Conservation (phyloP, 179 eudicot genomes). For the Spinacia oleracea region DNA sequence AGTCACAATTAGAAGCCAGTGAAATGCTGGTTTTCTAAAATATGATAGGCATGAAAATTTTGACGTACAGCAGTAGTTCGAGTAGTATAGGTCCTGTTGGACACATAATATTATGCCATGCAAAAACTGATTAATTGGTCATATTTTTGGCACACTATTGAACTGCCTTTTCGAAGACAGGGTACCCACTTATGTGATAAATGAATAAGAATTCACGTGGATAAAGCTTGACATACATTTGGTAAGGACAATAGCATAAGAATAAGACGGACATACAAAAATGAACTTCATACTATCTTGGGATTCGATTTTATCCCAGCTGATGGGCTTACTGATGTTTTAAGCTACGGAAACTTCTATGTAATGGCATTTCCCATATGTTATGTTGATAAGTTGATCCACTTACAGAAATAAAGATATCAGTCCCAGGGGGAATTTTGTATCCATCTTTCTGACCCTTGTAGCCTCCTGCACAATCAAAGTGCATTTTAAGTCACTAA, state of each 20-base stretch:
- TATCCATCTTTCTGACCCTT: constrained; percentile 77
- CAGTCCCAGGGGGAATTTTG: constrained; percentile 85
- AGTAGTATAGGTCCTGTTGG: no score
- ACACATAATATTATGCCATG: background rate
- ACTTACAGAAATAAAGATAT: constrained; percentile 87
- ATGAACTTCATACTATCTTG: background rate
- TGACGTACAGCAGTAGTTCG: background rate
- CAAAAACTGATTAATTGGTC: background rate
- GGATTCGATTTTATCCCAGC: background rate
- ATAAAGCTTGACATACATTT: background rate
- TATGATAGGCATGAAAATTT: background rate
- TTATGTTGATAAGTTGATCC: background rate
- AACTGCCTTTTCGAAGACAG: background rate
- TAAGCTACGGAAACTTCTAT: background rate
- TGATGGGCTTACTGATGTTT: background rate
- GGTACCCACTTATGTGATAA: background rate
- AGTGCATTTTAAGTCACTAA: constrained; percentile 6
- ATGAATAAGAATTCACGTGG: background rate
- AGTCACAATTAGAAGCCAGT: background rate
- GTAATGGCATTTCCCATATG: constrained; percentile 1
- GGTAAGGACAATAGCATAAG: constrained; percentile 4
- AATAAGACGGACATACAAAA: background rate
- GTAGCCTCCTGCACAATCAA: constrained; percentile 68
- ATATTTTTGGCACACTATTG: background rate
- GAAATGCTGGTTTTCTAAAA: background rate